phyloP scores from a whole-genome alignment of 2,329 filamentous ascomycete genomes.

The Neospermospora avenae region DNA sequence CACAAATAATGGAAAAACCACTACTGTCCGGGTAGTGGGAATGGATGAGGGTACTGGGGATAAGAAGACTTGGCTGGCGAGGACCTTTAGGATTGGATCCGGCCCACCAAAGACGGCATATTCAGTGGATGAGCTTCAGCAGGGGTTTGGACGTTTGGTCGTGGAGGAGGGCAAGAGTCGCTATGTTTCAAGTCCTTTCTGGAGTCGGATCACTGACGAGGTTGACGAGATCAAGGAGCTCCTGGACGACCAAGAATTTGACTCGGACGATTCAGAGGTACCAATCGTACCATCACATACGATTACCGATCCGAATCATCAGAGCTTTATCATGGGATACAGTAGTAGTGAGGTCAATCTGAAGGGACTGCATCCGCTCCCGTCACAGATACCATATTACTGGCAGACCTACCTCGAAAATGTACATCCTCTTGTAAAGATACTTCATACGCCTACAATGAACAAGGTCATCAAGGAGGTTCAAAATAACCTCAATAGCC shows the following conservation, averaged over 20 bases:
- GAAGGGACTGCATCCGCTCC: constrained; percentile 59
- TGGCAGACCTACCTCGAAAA: constrained; percentile 72
- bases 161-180: constrained; percentile 65
- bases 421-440: constrained; percentile 69
- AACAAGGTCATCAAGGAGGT: constrained; percentile 59
- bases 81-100: constrained; percentile 23
- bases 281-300: constrained; percentile 40
- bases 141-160: constrained; percentile 59
- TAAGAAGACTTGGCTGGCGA: constrained; percentile 28
- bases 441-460: constrained; percentile 67
- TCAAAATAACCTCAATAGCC: constrained; percentile 53
- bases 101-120: constrained; percentile 28
- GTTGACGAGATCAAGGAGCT: constrained; percentile 35
- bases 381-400: constrained; percentile 62
- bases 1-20: constrained; percentile 1
- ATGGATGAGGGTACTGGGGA: constrained; percentile 30
- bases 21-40: constrained; percentile 27
- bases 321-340: constrained; percentile 71
- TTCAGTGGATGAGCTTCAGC: constrained; percentile 45
- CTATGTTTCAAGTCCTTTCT: constrained; percentile 76
- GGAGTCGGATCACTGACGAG: constrained; percentile 72
- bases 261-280: constrained; percentile 29
- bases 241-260: constrained; percentile 29
- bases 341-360: constrained; percentile 68
- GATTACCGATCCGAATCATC: constrained; percentile 62